phyloP scores from a whole-genome alignment of 257 asterid species.

The Primulina eburnea region DNA sequence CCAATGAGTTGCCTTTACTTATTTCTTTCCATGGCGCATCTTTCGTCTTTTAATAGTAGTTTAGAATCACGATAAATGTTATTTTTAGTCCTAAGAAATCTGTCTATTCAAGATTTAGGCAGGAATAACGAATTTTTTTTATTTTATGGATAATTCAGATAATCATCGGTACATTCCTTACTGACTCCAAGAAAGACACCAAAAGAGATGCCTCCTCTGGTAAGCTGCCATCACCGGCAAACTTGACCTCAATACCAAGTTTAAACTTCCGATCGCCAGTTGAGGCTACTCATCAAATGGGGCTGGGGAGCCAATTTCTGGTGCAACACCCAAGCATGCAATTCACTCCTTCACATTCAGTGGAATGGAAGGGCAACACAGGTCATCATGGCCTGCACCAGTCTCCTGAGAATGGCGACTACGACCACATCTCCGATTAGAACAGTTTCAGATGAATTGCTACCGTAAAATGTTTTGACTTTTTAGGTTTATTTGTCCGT shows the following conservation, averaged over 20 bases:
- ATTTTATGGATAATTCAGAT: constrained; percentile 32
- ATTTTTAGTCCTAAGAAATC: neutral
- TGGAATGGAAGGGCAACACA: constrained; percentile 42
- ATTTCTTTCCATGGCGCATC: neutral
- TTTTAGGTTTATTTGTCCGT: neutral
- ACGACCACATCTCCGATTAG: constrained; percentile 36
- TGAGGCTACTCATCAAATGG: constrained; percentile 42
- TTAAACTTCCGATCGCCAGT: constrained; percentile 40
- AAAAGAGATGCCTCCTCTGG: constrained; percentile 38
- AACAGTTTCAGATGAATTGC: neutral
- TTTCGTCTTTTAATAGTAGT: neutral
- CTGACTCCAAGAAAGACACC: constrained; percentile 43
- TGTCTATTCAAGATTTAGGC: neutral
- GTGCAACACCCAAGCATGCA: constrained; percentile 37
- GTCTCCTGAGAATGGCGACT: constrained; percentile 50
- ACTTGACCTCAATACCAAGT: constrained; percentile 37
- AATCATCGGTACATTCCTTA: constrained; percentile 45
- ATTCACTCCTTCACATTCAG: constrained; percentile 33
- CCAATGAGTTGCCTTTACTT: neutral
- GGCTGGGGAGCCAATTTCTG: constrained; percentile 44
- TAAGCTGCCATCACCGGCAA: constrained; percentile 39
- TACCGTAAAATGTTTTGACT: neutral
- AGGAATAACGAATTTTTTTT: neutral
- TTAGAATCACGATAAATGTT: neutral
- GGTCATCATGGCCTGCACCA: constrained; percentile 37